Conservation (phyloP, 306 rosid species). For the Prunus mongolica region DNA sequence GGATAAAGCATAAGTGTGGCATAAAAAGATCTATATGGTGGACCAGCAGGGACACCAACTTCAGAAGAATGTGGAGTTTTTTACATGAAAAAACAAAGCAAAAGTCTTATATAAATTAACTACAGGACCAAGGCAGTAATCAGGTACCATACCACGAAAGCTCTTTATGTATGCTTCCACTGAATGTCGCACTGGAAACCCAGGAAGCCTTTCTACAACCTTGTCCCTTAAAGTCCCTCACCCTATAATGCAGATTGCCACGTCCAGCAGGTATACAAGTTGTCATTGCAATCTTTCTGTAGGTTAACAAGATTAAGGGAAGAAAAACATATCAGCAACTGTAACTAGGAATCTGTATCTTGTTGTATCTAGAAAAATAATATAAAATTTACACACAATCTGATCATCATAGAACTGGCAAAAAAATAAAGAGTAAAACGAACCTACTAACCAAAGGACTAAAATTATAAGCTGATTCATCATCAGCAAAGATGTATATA, state of each 20-base stretch:
- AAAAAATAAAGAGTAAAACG: not conserved
- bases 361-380: not conserved
- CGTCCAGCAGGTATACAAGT: slow-evolving; percentile 58
- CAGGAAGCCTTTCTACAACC: slow-evolving; percentile 42
- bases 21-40: not conserved
- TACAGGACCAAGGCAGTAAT: not conserved
- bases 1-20: slow-evolving; percentile 2
- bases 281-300: slow-evolving; percentile 53
- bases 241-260: slow-evolving; percentile 38
- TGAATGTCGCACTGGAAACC: slow-evolving; percentile 35
- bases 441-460: not conserved
- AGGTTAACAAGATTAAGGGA: slow-evolving; percentile 15
- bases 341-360: not conserved
- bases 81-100: not conserved
- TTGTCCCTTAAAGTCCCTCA: slow-evolving; percentile 32
- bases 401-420: not conserved
- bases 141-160: slow-evolving; percentile 68
- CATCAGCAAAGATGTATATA: not conserved
- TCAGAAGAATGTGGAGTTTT: not conserved
- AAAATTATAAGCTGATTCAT: not conserved
- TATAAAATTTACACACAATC: not conserved
- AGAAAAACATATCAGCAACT: slow-evolving; percentile 15
- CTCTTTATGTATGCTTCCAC: slow-evolving; percentile 39
- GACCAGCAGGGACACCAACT: not conserved
- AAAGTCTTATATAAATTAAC: not conserved